A percentile compares a stretch with the other conserved stretches of the same genome.
These are phyloP conservation scores for Dryas drummondii DNA, from an alignment of 306 rosid genomes.

Conservation along the genomic window DNA sequence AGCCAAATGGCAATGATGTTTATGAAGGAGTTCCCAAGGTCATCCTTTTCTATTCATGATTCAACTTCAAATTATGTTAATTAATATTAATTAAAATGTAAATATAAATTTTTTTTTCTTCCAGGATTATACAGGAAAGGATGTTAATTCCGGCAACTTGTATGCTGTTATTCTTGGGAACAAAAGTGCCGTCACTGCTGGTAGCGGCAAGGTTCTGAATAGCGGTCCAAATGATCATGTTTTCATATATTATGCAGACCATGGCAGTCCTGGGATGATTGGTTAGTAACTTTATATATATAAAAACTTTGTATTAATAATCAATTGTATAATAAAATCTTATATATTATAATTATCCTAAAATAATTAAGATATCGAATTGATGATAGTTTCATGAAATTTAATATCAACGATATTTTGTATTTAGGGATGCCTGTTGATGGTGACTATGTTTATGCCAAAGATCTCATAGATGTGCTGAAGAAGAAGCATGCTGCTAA, in stretches of 20 bases:
- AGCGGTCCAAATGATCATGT: slow-evolving; percentile 57
- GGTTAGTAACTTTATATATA: slow-evolving; percentile 31
- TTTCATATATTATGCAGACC: slow-evolving; percentile 64
- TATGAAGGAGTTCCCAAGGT: slow-evolving; percentile 58
- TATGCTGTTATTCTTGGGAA: slow-evolving; percentile 60
- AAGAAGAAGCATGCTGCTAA: slow-evolving; percentile 51
- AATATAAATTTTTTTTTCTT: background rate
- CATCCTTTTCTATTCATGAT: too few species aligned
- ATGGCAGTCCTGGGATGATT: slow-evolving; percentile 46
- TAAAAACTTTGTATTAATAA: too few species aligned
- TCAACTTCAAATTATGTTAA: background rate
- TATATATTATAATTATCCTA: too few species aligned
- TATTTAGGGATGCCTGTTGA: slow-evolving; percentile 44
- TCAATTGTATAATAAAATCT: too few species aligned
- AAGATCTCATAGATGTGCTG: slow-evolving; percentile 43
- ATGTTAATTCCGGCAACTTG: slow-evolving; percentile 27
- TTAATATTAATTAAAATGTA: background rate
- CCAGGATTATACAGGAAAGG: slow-evolving; percentile 49
- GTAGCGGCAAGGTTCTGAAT: slow-evolving; percentile 63
- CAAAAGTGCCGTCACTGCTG: slow-evolving; percentile 47
- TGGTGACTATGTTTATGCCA: background rate
- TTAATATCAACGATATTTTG: background rate
- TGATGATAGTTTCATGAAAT: too few species aligned
- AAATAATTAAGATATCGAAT: too few species aligned
- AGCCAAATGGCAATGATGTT: slow-evolving; percentile 41